phyloP scores from a whole-genome alignment of 2,329 filamentous ascomycete genomes.

The Exutisphaerella laricina region DNA sequence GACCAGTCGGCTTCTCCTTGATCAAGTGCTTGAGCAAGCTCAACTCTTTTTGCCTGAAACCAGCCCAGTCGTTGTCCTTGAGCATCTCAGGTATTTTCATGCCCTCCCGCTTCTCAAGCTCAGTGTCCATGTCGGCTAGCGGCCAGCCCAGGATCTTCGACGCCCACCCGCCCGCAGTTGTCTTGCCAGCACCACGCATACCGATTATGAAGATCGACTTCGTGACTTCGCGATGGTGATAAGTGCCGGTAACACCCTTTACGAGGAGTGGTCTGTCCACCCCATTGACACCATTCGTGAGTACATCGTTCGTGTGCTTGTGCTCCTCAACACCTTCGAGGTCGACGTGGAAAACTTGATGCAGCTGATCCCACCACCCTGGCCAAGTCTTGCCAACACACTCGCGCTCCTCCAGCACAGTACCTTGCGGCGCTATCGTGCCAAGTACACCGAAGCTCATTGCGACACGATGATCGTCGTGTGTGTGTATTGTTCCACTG shows the following conservation, averaged over 20 bases:
- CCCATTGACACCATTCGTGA: constrained; percentile 34
- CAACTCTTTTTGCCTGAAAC: constrained; percentile 75
- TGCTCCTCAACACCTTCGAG: constrained; percentile 66
- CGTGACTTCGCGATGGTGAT: constrained; percentile 34
- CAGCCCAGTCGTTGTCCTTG: constrained; percentile 73
- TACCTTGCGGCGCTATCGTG: constrained; percentile 62
- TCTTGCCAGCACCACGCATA: constrained; percentile 96
- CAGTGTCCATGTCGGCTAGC: constrained; percentile 80
- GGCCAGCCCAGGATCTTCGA: constrained; percentile 67
- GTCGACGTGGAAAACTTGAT: constrained; percentile 67
- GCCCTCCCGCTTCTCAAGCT: constrained; percentile 68
- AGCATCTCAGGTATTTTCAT: constrained; percentile 85
- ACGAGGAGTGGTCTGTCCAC: constrained; percentile 21
- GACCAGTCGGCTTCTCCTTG: constrained; percentile 64
- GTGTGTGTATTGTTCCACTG: constrained; percentile 72
- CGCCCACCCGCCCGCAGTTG: constrained; percentile 84
- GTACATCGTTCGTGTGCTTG: constrained; percentile 20
- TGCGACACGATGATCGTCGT: constrained; percentile 94
- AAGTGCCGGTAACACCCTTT: constrained; percentile 29
- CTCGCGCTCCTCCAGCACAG: constrained; percentile 79
- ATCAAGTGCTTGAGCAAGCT: constrained; percentile 67
- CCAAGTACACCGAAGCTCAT: constrained; percentile 97
- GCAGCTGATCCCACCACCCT: constrained; percentile 92
- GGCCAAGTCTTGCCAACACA: constrained; percentile 98
- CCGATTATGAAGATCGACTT: constrained; percentile 89